A percentile compares a stretch with the other conserved stretches of the same genome.
Conservation (phyloP, 2,329 filamentous ascomycete genomes). For the Epichloe brachyelytri region DNA sequence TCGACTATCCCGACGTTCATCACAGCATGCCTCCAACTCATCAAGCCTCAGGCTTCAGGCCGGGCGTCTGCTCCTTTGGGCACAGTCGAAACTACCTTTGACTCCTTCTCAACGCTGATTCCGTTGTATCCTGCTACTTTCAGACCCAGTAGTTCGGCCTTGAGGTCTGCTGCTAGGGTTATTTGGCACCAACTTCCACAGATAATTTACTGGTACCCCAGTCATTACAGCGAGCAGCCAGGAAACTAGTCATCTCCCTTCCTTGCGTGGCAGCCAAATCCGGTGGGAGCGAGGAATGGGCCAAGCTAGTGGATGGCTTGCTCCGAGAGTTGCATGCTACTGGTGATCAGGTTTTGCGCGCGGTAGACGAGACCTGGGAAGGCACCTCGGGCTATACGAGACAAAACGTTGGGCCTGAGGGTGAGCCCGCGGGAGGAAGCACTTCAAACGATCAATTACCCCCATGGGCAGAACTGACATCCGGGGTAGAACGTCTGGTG, state of each 20-base stretch:
- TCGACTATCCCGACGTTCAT: constrained; percentile 66
- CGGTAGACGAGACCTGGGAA: constrained; percentile 72
- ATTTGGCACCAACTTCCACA: constrained; percentile 51
- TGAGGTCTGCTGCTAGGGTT: constrained; percentile 47
- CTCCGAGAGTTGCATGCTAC: constrained; percentile 56
- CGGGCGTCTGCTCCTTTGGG: constrained; percentile 23
- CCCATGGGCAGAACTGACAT: constrained; percentile 60
- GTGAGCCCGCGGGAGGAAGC: constrained; percentile 34
- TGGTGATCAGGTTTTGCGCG: constrained; percentile 65
- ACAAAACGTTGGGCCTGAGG: constrained; percentile 30
- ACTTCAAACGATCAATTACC: constrained; percentile 40
- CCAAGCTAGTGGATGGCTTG: constrained; percentile 46
- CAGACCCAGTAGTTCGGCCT: constrained; percentile 58
- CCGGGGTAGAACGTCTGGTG: constrained; percentile 57
- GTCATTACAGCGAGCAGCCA: constrained; percentile 43
- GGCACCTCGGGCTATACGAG: constrained; percentile 41
- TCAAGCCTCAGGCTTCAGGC: constrained; percentile 29
- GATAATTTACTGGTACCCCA: constrained; percentile 34
- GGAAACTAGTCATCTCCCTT: constrained; percentile 55
- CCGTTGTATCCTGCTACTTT: constrained; percentile 76
- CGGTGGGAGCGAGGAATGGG: constrained; percentile 66
- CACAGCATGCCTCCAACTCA: constrained; percentile 56
- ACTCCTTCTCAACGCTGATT: constrained; percentile 58
- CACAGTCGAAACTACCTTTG: constrained; percentile 55
- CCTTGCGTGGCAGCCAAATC: constrained; percentile 75